Percentiles rank a stretch among this genome's conserved stretches.
phyloP scores from a whole-genome alignment of 176 grass and related monocot species.

The Oryza rufipogon region DNA sequence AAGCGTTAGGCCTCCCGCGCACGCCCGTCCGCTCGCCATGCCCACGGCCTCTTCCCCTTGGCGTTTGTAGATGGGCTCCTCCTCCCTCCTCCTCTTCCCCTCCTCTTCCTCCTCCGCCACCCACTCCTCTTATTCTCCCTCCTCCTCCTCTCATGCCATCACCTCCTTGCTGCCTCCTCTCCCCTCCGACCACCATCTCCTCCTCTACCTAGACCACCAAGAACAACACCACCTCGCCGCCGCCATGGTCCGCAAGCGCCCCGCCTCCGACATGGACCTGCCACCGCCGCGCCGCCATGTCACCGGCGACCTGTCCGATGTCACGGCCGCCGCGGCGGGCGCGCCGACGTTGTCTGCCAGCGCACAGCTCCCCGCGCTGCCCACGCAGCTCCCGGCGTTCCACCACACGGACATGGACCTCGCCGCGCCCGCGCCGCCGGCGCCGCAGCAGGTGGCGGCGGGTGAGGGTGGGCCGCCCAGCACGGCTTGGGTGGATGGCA shows the following conservation, averaged over 20 bases:
- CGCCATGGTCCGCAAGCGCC: conserved; percentile 88
- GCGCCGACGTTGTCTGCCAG: conserved; percentile 6
- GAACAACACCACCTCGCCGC: conserved; percentile 9
- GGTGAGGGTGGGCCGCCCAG: conserved; percentile 28
- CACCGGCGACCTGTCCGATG: conserved; percentile 42
- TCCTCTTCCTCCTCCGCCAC: conserved; percentile 54
- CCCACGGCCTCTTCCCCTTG: conserved; percentile 64
- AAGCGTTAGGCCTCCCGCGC: background rate
- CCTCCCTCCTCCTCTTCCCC: conserved; percentile 70
- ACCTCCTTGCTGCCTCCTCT: conserved; percentile 38
- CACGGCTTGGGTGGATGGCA: conserved; percentile 78
- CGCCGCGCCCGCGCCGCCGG: background rate
- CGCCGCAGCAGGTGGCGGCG: background rate
- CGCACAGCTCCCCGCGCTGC: conserved; percentile 53
- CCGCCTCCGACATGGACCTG: conserved; percentile 64
- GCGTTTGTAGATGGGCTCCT: conserved; percentile 89
- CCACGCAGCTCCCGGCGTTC: conserved; percentile 46
- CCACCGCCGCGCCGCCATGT: conserved; percentile 50
- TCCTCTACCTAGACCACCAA: conserved; percentile 52
- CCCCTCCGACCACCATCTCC: conserved; percentile 12
- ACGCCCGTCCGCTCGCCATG: conserved; percentile 45
- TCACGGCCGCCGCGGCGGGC: conserved; percentile 26
- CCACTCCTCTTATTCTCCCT: conserved; percentile 14
- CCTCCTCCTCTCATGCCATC: conserved; percentile 50
- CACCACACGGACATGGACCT: conserved; percentile 33